phyloP scores from a whole-genome alignment of 2,329 filamentous ascomycete genomes.

The Colletotrichum sidae region DNA sequence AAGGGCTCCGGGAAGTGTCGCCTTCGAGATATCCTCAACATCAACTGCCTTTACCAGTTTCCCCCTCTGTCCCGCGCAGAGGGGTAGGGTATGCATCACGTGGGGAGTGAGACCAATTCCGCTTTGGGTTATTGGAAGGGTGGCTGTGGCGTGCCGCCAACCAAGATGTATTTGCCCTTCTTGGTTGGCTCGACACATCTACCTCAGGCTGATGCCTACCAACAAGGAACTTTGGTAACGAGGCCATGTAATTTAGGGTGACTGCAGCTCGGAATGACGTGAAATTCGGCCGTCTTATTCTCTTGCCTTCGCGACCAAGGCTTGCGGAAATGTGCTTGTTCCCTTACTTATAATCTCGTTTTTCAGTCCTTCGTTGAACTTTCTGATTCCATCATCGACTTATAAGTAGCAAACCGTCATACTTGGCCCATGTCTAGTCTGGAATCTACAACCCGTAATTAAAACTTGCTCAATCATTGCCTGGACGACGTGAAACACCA shows the following conservation, averaged over 20 bases:
- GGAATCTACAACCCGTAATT: conserved; percentile 5
- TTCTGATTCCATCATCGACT: neutral
- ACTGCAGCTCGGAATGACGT: too few species aligned
- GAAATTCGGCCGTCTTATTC: neutral
- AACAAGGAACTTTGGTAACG: neutral
- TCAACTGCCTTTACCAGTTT: too few species aligned
- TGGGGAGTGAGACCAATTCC: conserved; percentile 17
- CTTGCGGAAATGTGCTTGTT: too few species aligned
- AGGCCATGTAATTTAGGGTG: too few species aligned
- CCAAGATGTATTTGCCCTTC: conserved; percentile 2
- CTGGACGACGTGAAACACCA: conserved; percentile 25
- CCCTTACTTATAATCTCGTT: neutral
- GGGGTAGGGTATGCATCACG: conserved; percentile 2
- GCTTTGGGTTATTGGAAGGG: conserved; percentile 25
- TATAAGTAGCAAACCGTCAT: conserved; percentile 18
- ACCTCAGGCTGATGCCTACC: conserved; percentile 9
- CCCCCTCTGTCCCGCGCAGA: too few species aligned
- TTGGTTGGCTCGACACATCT: conserved; percentile 2
- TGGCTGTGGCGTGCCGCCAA: conserved; percentile 29
- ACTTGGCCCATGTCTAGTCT: conserved; percentile 26
- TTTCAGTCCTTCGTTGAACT: too few species aligned
- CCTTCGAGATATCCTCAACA: too few species aligned
- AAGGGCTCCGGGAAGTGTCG: too few species aligned
- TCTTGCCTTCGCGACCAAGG: neutral
- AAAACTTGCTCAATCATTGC: conserved; percentile 3